Evolutionary conservation across 202 grass and related monocot genomes (phyloP), one percentile per base, ranked within the genome.

Genomic region (Musa balbisiana): DNA sequence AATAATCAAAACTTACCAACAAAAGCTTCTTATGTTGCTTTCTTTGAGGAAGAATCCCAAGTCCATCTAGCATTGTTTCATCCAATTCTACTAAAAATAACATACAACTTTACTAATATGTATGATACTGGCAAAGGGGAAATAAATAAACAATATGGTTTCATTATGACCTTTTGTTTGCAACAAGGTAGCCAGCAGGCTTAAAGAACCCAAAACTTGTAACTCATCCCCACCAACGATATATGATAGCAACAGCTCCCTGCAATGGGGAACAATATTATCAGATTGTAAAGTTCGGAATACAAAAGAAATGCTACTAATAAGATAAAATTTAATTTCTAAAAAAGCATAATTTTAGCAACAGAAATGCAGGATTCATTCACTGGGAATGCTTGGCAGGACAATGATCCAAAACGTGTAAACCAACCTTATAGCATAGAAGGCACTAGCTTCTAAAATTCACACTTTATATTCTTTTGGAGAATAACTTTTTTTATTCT

Each of bases 1-100:
- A 74, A 50, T 13, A 25, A 60, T 68, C 23, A 76, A 55, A 29
- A 82, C 89, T 90, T 79, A 99, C 95, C 50, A 99, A 85, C 67
- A 99, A 72, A 80, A 99, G 87, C 82, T 95, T 99, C 79, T 99
- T 99, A 67, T 99, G 95, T 56, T 95, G 91, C 85, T 95, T 99
- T 88, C 95, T 90, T 87, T 95, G 95, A 84, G 95, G 95, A 75
- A 99, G 87, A 84, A 99, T 99, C 74, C 95, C 95, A 85, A 99
- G 91, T 73, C 87, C 91, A 92, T 99, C 95, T 73, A 99, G 85
- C 85, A 99, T 85, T 21, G 95, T 90, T 80, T 99, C 95, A 76
- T 99, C 95, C 75, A 99, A 89, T 83, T 99, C 95, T 99, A 85
- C 55, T 87, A 77, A 73, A 85, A 9, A 53, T 52, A 67, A 73